Conservation (phyloP, 2,329 filamentous ascomycete species). For the Claviceps pusilla region DNA sequence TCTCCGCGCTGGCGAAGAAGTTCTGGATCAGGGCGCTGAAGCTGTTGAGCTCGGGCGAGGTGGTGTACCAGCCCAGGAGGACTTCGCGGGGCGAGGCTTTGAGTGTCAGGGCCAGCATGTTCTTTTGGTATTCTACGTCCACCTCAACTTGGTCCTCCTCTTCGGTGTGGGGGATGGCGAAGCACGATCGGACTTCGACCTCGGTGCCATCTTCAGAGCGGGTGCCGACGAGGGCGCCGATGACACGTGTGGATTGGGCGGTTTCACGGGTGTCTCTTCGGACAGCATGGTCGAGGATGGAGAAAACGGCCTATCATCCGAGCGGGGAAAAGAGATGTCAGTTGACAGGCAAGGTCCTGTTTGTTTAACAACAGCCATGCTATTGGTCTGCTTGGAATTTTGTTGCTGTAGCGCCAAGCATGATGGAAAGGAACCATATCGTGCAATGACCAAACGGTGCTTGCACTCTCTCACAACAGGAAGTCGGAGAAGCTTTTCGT, state of each 20-base stretch:
- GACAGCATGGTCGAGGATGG: conserved; percentile 83
- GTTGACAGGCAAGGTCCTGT: neutral
- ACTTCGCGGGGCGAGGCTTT: conserved; percentile 89
- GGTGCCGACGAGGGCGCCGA: conserved; percentile 84
- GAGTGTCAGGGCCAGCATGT: conserved; percentile 90
- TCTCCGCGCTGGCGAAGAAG: conserved; percentile 94
- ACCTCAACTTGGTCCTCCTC: conserved; percentile 98
- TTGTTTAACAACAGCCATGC: neutral
- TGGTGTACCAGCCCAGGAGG: conserved; percentile 96
- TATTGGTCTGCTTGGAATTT: neutral
- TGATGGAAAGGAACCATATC: neutral
- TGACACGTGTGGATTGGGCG: conserved; percentile 84
- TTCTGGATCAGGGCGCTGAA: conserved; percentile 97
- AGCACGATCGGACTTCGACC: conserved; percentile 89
- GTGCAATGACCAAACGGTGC: neutral
- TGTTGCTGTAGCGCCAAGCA: neutral
- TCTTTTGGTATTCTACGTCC: conserved; percentile 99
- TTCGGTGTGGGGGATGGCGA: conserved; percentile 96
- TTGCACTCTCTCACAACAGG: neutral
- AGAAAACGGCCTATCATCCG: conserved; percentile 44
- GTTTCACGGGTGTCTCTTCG: conserved; percentile 56
- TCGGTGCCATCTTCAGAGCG: conserved; percentile 94
- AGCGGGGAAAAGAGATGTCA: neutral
- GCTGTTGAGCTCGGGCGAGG: conserved; percentile 89
- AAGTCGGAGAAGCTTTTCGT: conserved; percentile 18